Base-by-base conservation (phyloP, 169 alveolate genomes). In the Plasmodium gaboni region DNA sequence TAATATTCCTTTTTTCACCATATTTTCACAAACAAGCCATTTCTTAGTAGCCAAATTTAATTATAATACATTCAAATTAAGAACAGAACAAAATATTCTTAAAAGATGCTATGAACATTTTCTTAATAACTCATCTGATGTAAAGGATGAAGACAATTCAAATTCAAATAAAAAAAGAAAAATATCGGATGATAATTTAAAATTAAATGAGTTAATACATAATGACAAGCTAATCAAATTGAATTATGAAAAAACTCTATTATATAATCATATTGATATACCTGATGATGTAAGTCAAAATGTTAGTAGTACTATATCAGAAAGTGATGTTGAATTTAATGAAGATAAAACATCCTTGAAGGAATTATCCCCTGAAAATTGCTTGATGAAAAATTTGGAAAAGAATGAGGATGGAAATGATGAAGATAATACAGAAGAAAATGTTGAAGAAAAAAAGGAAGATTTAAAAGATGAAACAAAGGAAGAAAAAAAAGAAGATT, bases 11-110 rank as follows among this genome's bases (percentile, higher is more conserved):
- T 83, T 83, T 68, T 83, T 83, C 67, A 83, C 91, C 2, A 67
- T 83, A 28, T 83, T 68, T 59, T 83, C 91, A 9, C 91, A 83
- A 83, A 83, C 91, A 4, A 83, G 91, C 32, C 91, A 83, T 83
- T 83, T 83, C 69, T 24, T 83, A 68, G 91, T 83, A 55, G 91
- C 91, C 44, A 83, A 83, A 50, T 83, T 83, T 83, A 83, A 83
- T 68, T 68, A 46, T 50, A 83, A 83, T 28, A 83, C 83, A 13
- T 83, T 55, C 69, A 83, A 68, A 50, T 83, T 83, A 68, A 67
- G 85, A 55, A 51, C 83, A 55, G 85, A 83, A 24, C 57, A 83
- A 22, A 68, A 67, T 83, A 68, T 83, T 9, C 72, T 83, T 63
- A 83, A 83, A 67, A 69, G 51, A 83, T 83, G 91, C 53, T 83